Conservation (phyloP, 75 land plant species). For the Pseudotsuga menziesii region DNA sequence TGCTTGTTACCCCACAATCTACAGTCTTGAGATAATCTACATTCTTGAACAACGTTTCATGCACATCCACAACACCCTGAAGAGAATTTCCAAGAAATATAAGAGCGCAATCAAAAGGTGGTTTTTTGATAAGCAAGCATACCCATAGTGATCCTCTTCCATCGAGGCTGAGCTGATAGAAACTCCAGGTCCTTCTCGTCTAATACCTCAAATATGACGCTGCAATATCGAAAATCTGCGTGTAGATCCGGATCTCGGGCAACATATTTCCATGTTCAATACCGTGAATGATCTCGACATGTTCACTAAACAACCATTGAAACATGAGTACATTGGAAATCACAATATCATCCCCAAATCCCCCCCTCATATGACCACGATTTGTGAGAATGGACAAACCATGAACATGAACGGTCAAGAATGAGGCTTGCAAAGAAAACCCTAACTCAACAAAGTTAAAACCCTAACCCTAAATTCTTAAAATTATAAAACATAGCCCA, state of each 20-base stretch:
- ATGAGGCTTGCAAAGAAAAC: too few relatives aligned
- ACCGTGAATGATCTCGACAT: constrained; percentile 81
- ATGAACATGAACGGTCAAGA: too few relatives aligned
- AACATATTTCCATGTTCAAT: constrained; percentile 82
- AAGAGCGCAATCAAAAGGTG: constrained; percentile 35
- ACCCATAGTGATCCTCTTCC: constrained; percentile 61
- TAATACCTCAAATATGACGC: constrained; percentile 86
- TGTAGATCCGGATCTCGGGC: constrained; percentile 63
- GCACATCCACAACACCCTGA: constrained; percentile 79
- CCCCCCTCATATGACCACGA: too few relatives aligned
- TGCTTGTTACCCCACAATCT: constrained; percentile 82
- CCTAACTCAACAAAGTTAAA: too few relatives aligned
- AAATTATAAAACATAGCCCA: too few relatives aligned
- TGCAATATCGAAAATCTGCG: constrained; percentile 62
- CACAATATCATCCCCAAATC: too few relatives aligned
- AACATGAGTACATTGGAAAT: too few relatives aligned
- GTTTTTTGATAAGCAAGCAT: constrained; percentile 32
- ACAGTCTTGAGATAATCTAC: constrained; percentile 58
- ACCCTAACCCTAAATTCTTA: too few relatives aligned
- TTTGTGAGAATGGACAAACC: too few relatives aligned
- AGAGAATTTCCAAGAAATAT: too few relatives aligned
- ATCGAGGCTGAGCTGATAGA: constrained; percentile 78
- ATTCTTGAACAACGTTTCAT: constrained; percentile 83
- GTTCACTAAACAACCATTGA: too few relatives aligned
- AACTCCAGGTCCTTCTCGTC: constrained; percentile 73